Conservation (phyloP, 169 alveolate genomes). For the Toxoplasma gondii region DNA sequence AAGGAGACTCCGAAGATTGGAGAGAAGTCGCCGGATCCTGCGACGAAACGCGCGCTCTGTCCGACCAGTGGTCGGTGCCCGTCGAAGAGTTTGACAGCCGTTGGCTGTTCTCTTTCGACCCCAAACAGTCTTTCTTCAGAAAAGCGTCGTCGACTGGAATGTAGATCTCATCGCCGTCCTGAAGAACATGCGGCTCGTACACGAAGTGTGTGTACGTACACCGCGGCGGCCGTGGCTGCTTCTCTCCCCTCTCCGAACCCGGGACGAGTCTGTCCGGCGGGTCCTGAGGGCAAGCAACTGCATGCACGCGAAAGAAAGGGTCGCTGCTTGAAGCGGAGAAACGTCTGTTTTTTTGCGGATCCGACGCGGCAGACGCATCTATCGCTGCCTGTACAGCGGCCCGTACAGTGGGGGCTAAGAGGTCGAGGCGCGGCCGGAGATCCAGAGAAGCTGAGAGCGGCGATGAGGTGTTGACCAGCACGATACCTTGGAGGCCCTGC, state of each 20-base stretch:
- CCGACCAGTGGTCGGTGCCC: neutral
- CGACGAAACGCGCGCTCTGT: neutral
- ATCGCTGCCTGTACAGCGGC: constrained; percentile 14
- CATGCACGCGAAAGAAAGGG: neutral
- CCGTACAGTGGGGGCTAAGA: neutral
- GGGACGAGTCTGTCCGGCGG: neutral
- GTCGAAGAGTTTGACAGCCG: neutral
- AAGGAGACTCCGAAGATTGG: neutral
- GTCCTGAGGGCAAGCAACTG: neutral
- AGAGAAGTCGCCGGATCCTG: too few relatives aligned
- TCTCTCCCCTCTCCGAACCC: neutral
- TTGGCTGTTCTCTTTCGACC: neutral
- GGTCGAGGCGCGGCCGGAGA: neutral
- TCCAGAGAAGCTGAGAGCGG: neutral
- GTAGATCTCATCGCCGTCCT: constrained; percentile 34
- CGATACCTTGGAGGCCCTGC: neutral
- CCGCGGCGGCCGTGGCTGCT: neutral
- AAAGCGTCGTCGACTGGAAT: constrained; percentile 28
- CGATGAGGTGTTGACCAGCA: neutral
- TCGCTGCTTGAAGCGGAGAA: neutral
- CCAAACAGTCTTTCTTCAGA: neutral
- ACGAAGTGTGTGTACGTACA: constrained; percentile 17
- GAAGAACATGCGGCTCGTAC: constrained; percentile 1
- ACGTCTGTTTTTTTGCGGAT: neutral
- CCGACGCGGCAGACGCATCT: neutral